Percentiles rank a stretch among this genome's conserved stretches.
Evolutionary conservation across 169 alveolate genomes (phyloP).

Genomic region (Blepharisma undulans): DNA sequence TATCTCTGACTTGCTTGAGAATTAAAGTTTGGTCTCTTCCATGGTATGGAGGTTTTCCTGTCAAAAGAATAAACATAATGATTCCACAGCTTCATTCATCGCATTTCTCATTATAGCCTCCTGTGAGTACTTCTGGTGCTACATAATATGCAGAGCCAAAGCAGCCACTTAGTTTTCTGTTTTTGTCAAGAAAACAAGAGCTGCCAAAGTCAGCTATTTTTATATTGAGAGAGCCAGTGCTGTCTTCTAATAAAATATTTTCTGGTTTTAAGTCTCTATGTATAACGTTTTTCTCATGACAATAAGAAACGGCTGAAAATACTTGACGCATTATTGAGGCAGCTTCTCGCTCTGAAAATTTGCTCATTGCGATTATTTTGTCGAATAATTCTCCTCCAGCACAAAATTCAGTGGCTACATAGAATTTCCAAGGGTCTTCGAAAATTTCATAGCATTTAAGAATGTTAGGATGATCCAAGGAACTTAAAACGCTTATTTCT

Average conservation of each 20-base stretch:
- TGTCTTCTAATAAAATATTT: conserved; percentile 51
- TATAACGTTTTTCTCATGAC: conserved; percentile 51
- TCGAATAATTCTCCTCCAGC: conserved; percentile 59
- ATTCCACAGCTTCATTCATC: conserved; percentile 63
- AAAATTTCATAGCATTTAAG: conserved; percentile 11
- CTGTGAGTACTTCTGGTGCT: conserved; percentile 25
- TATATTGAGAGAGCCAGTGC: conserved; percentile 37
- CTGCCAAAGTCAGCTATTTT: conserved; percentile 29
- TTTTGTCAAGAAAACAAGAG: neutral
- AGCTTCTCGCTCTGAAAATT: conserved; percentile 41
- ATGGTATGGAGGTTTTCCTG: conserved; percentile 52
- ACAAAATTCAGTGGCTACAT: conserved; percentile 50
- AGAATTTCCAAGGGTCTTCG: conserved; percentile 42
- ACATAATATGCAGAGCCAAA: conserved; percentile 21
- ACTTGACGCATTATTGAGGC: conserved; percentile 49
- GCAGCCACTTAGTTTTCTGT: neutral
- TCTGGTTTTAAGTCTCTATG: conserved; percentile 66
- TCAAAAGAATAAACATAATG: conserved; percentile 46
- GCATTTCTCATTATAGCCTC: conserved; percentile 41
- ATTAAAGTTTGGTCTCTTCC: conserved; percentile 39
- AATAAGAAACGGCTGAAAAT: conserved; percentile 46
- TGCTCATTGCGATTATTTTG: conserved; percentile 39
- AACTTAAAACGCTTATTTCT: neutral
- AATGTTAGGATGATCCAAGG: conserved; percentile 35
- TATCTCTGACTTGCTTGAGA: neutral